These are phyloP conservation scores for Rhizophora mangle DNA, from an alignment of 345 rosid genomes.

Conservation along the genomic window DNA sequence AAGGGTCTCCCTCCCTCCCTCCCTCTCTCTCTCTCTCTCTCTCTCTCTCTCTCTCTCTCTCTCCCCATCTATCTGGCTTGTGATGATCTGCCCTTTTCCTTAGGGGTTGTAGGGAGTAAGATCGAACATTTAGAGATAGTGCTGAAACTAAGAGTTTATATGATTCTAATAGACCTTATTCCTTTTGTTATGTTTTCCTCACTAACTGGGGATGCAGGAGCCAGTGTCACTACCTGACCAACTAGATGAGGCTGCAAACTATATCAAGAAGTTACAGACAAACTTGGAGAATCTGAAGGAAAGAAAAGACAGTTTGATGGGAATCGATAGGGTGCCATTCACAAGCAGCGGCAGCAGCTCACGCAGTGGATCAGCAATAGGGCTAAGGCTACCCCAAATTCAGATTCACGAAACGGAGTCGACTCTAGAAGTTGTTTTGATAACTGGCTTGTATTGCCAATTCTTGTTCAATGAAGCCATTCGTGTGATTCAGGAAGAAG, in stretches of 20 bases:
- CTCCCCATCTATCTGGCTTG: background rate
- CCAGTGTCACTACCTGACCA: conserved; percentile 49
- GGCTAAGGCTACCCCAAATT: conserved; percentile 28
- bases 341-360: background rate
- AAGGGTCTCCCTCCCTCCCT: conserved; percentile 19
- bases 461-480: conserved; percentile 39
- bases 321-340: background rate
- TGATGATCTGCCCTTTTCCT: background rate
- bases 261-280: conserved; percentile 52
- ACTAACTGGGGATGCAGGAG: conserved; percentile 31
- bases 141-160: too few species aligned
- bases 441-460: conserved; percentile 35
- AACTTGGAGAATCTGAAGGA: conserved; percentile 55
- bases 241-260: conserved; percentile 48
- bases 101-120: background rate
- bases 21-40: background rate
- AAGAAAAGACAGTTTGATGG: conserved; percentile 38
- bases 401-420: conserved; percentile 38
- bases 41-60: background rate
- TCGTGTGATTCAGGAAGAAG: conserved; percentile 45
- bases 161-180: background rate
- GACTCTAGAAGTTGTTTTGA: conserved; percentile 38
- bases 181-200: background rate
- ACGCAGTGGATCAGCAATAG: background rate
- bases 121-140: too few species aligned